Evolutionary conservation across 2,329 filamentous ascomycete genomes (phyloP).

Genomic region (Talaromyces pinophilus): DNA sequence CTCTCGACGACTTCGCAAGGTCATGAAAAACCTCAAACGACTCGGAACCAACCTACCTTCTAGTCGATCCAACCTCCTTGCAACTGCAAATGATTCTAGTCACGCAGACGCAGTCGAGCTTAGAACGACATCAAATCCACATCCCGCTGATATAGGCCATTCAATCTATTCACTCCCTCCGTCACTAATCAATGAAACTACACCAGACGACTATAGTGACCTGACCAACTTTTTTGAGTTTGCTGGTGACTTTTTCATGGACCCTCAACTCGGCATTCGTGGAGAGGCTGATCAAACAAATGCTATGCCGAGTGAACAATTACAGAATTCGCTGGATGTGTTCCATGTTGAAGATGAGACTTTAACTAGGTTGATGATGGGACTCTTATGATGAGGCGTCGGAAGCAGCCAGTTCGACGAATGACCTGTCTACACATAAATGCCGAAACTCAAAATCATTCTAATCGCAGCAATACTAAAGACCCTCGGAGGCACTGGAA

Average conservation of each 20-base stretch:
- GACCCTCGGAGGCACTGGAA: too few species aligned
- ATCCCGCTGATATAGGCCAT: neutral
- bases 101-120: neutral
- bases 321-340: constrained; percentile 27
- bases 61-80: neutral
- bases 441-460: too few species aligned
- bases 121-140: neutral
- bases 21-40: constrained; percentile 58
- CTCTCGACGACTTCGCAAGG: constrained; percentile 63
- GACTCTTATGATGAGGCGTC: constrained; percentile 29
- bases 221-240: constrained; percentile 63
- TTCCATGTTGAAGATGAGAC: constrained; percentile 41
- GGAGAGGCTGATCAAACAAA: constrained; percentile 1
- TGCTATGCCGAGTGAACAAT: neutral
- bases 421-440: too few species aligned
- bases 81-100: neutral
- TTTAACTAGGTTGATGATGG: constrained; percentile 39
- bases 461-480: too few species aligned
- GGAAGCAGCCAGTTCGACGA: neutral
- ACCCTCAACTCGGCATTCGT: constrained; percentile 29
- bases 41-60: constrained; percentile 4
- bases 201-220: constrained; percentile 46
- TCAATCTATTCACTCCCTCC: constrained; percentile 15
- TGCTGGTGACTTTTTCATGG: constrained; percentile 51
- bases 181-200: constrained; percentile 11